Conservation (phyloP, 23 red algal genomes). For the Cyanidium caldarium region DNA sequence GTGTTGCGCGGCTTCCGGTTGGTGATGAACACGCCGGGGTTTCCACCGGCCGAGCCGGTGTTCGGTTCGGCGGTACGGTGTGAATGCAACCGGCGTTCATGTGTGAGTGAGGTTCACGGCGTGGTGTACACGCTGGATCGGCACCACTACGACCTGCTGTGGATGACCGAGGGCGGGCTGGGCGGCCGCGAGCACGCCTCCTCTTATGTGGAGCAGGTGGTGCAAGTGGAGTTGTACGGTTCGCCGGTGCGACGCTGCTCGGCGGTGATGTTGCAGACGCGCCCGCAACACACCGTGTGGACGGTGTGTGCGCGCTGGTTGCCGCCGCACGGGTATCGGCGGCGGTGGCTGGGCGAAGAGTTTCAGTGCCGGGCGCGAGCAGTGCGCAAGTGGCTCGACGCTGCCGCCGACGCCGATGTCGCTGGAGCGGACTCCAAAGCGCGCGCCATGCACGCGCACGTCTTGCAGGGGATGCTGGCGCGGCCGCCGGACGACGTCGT, state of each 20-base stretch:
- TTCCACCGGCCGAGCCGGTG: neutral
- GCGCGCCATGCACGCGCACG: neutral
- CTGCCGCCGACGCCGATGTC: neutral
- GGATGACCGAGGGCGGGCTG: slow-evolving; percentile 1
- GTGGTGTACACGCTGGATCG: slow-evolving; percentile 1
- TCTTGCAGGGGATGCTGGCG: neutral
- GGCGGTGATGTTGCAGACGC: slow-evolving; percentile 1
- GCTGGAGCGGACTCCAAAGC: neutral
- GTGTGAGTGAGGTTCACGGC: neutral
- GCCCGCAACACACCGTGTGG: neutral
- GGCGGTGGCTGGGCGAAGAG: neutral
- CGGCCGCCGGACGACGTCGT: neutral
- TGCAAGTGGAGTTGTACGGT: neutral
- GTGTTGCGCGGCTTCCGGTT: neutral
- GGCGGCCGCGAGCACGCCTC: neutral
- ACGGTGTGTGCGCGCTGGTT: neutral
- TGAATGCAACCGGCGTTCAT: neutral
- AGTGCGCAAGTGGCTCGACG: neutral
- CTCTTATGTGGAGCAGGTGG: neutral
- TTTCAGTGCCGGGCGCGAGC: neutral
- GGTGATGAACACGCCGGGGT: slow-evolving; percentile 7
- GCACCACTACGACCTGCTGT: neutral
- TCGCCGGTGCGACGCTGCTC: neutral
- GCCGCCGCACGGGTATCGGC: neutral
- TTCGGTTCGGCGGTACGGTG: neutral